Percentiles rank a stretch among this genome's conserved stretches.
phyloP scores from a whole-genome alignment of 1,139 yeast species.

The Candida smagusa region DNA sequence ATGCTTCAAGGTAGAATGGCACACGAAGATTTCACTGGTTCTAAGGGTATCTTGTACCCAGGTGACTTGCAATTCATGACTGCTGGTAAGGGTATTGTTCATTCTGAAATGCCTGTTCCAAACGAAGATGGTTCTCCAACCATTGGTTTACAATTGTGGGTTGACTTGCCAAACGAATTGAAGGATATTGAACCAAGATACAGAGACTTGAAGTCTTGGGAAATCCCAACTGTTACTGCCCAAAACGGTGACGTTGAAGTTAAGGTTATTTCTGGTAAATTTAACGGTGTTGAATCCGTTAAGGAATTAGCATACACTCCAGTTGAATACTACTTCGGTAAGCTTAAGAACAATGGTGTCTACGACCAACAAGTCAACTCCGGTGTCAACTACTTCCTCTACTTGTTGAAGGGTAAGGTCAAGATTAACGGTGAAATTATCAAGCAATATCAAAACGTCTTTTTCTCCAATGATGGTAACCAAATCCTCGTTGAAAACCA shows the following conservation, averaged over 20 bases:
- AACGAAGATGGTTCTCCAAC: conserved; percentile 54
- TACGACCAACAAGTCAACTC: conserved; percentile 60
- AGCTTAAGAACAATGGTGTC: conserved; percentile 64
- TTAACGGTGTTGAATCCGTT: conserved; percentile 74
- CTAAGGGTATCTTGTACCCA: conserved; percentile 69
- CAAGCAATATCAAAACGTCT: conserved; percentile 51
- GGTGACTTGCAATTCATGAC: conserved; percentile 96
- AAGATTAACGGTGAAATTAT: conserved; percentile 42
- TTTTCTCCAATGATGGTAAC: conserved; percentile 67
- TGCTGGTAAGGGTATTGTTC: conserved; percentile 87
- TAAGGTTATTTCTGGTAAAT: conserved; percentile 73
- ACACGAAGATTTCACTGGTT: conserved; percentile 89
- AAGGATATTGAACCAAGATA: conserved; percentile 74
- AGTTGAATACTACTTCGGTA: conserved; percentile 67
- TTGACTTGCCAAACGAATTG: conserved; percentile 71
- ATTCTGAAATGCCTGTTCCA: conserved; percentile 80
- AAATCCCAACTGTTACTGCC: conserved; percentile 62
- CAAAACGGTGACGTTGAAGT: conserved; percentile 68
- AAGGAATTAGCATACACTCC: conserved; percentile 84
- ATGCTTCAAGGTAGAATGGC: conserved; percentile 73
- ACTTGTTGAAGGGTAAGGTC: conserved; percentile 59
- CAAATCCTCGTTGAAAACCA: conserved; percentile 44
- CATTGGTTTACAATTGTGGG: conserved; percentile 86
- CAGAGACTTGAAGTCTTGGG: conserved; percentile 69
- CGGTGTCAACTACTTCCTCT: conserved; percentile 70